Conservation (phyloP, 2,329 filamentous ascomycete species). For the Colletotrichum phormii region DNA sequence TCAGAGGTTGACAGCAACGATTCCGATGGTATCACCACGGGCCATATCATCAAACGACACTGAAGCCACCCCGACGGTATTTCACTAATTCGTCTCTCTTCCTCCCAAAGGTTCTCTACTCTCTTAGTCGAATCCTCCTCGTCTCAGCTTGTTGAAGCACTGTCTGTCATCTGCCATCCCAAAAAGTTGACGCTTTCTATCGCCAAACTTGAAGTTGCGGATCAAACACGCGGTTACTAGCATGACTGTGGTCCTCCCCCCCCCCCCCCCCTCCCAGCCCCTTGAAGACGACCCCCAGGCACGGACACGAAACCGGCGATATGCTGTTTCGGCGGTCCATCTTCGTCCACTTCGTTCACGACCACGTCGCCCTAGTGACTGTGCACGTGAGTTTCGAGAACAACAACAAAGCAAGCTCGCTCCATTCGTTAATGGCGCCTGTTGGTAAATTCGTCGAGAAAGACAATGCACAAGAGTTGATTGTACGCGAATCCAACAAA, state of each 20-base stretch:
- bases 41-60: slow-evolving; percentile 19
- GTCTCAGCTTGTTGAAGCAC: slow-evolving; percentile 21
- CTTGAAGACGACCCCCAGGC: slow-evolving; percentile 2
- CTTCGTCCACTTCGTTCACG: slow-evolving; percentile 18
- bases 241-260: not conserved
- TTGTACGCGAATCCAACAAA: not conserved
- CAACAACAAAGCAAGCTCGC: not conserved
- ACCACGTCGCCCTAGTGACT: slow-evolving; percentile 26
- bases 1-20: slow-evolving; percentile 24
- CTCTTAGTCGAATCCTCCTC: slow-evolving; percentile 1
- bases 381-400: not conserved
- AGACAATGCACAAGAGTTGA: not conserved
- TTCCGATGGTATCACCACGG: slow-evolving; percentile 8
- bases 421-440: not conserved
- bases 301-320: slow-evolving; percentile 33
- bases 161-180: slow-evolving; percentile 24
- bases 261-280: not conserved
- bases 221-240: slow-evolving; percentile 28
- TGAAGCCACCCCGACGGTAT: not conserved
- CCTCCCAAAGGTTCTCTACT: not conserved
- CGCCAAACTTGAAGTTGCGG: slow-evolving; percentile 24
- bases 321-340: slow-evolving; percentile 32
- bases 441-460: not conserved
- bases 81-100: not conserved
- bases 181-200: slow-evolving; percentile 3